Evolutionary conservation across 2,329 filamentous ascomycete genomes (phyloP), one percentile per base, ranked within the genome.

Genomic region (Fonsecaea pedrosoi): DNA sequence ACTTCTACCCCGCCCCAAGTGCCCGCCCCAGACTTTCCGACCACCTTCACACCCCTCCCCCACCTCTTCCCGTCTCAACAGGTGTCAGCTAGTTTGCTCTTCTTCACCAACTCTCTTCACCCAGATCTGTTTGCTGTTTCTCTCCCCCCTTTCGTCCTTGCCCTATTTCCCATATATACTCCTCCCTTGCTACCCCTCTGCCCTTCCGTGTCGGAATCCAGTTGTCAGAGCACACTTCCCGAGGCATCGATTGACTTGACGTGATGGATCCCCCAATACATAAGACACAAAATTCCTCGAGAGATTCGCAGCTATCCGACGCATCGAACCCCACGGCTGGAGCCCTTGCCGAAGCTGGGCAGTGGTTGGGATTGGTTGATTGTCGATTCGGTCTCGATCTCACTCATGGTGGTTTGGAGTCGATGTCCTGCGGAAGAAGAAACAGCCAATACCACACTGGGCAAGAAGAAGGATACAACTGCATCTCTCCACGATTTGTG

Each of bases 401-500:
- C 59, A 38, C 35, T 42, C 25, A 10, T 35, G 37, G 54, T 53
- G 50, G 38, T 38, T 62, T 37, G 60, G 60, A 40, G 48, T 50
- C 61, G n/a, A 55, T 35, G 21, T n/a, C 25, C 38, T 58, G 30
- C 42, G 25, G 15, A 32, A 42, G 37, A 53, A 34, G n/a, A 25
- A 25, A 25, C 25, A 25, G n/a, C 64, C 30, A 32, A 37, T 34
- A 37, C 34, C 30, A 65, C 57, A 37, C 32, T 15, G 54, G 61
- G 61, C 48, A 64, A 57, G 59, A 57, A 35, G 58, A 64, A 61
- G 65, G 50, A 67, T 63, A 64, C 40, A 61, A 42, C 61, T 60
- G 21, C 45, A 48, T 64, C 65, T 54, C 60, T 54, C 37, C 15
- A 34, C 30, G 25, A 25, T 25, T 25, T 25, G 25, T 54, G 40